Evolutionary conservation across 306 rosid genomes (phyloP), one percentile per base, ranked within the genome.

Genomic region (Hippophae tibetana): DNA sequence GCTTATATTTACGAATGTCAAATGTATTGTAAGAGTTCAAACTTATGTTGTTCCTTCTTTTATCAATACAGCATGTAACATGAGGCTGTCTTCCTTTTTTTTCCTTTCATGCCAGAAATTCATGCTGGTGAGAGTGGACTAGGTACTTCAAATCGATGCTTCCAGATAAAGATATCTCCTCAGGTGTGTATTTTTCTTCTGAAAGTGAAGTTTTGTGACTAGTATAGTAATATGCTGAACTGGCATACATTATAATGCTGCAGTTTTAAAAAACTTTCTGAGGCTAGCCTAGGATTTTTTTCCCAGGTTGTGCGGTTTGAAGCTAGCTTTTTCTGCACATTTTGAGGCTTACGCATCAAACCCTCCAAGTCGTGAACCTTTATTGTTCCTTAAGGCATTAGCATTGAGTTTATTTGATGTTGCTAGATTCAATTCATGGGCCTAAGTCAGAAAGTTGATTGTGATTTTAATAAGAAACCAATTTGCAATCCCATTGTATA

Each of bases 51-150:
- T 8, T 63, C 8, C 0, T 57, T 6, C 40, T 23, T 23, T 25
- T 8, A 13, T 18, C 23, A 62, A 41, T 49, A 14, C n/a, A 52
- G 9, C 63, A 59, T 55, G 49, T 60, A 58, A 61, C 40, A 14
- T 13, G 66, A 52, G 7, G 44, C 78, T 23, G 5, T 23, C 66
- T 64, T 68, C 71, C 10, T 43, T 44, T 72, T 61, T 70, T 54
- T 26, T 8, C 41, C 61, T 74, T 50, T 23, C 58, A 18, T 80
- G 65, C 66, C 59, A 93, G 97, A 93, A 78, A 93, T 93, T 75
- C 99, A 86, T 72, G 72, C 95, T 13, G 86, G 95, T 63, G 99
- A 93, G 84, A 88, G 89, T 80, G 99, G 97, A 46, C 31, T 93
- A 48, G 75, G 80, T 65, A 82, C 99, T 78, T 80, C 95, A 70